Evolutionary conservation across 371 early-diverging fungal species (phyloP).

Genomic region (Mortierella sp.): DNA sequence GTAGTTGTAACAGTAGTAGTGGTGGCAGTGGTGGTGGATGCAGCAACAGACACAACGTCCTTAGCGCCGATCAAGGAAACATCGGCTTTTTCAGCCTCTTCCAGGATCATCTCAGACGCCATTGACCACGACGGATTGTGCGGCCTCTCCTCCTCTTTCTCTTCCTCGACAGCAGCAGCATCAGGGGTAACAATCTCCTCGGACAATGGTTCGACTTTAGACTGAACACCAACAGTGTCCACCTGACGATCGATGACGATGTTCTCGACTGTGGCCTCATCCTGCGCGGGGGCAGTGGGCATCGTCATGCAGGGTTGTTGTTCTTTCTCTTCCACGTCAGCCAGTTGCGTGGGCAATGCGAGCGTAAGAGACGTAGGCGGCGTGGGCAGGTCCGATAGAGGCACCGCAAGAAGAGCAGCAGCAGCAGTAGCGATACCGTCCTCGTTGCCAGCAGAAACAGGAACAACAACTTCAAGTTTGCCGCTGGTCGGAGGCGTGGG

Average conservation of each 20-base stretch:
- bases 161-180: background rate
- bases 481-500: background rate
- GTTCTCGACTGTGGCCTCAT: background rate
- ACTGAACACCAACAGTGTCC: background rate
- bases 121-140: background rate
- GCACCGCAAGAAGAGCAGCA: background rate
- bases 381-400: background rate
- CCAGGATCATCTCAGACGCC: slow-evolving; percentile 35
- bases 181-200: background rate
- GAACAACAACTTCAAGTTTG: background rate
- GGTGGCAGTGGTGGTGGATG: background rate
- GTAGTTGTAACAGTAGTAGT: background rate
- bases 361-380: background rate
- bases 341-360: background rate
- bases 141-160: too few relatives aligned
- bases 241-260: slow-evolving; percentile 5
- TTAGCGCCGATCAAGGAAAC: background rate
- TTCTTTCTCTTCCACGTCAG: background rate
- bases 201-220: background rate
- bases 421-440: background rate
- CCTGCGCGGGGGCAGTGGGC: background rate
- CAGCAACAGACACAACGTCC: background rate
- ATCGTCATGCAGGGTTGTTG: background rate
- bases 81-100: slow-evolving; percentile 29
- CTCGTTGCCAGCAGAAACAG: background rate